Evolutionary conservation across 768 basidiomycete species (phyloP).

Genomic region (Psilocybe azurescens): DNA sequence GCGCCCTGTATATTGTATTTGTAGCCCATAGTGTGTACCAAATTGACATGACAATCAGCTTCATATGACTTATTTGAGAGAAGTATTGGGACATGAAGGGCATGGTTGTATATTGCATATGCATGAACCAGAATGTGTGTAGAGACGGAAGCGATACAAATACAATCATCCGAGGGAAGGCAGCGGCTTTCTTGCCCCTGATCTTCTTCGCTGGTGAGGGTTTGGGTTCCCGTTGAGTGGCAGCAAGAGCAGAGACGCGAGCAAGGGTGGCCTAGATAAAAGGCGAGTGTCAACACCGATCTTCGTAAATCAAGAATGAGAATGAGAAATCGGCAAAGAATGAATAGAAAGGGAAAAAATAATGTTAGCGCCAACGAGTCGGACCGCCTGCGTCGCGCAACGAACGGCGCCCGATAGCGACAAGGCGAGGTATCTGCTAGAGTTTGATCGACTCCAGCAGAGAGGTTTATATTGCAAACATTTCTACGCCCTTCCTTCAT

Average conservation of each 20-base stretch:
- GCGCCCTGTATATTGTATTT: conserved; percentile 2
- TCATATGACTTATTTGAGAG: background rate
- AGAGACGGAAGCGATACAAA: conserved; percentile 30
- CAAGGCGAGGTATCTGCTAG: conserved; percentile 61
- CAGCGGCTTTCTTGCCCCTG: conserved; percentile 69
- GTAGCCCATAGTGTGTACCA: background rate
- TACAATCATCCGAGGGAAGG: conserved; percentile 29
- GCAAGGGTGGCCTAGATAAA: conserved; percentile 69
- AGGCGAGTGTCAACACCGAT: conserved; percentile 33
- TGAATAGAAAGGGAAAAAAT: conserved; percentile 18
- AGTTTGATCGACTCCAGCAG: conserved; percentile 66
- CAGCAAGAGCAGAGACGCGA: conserved; percentile 74
- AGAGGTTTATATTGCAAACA: conserved; percentile 79
- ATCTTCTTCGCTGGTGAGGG: conserved; percentile 67
- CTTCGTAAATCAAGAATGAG: too few relatives aligned
- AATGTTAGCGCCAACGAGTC: conserved; percentile 78
- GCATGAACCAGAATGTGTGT: conserved; percentile 33
- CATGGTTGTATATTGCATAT: conserved; percentile 31
- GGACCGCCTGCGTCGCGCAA: conserved; percentile 60
- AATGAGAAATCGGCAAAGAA: too few relatives aligned
- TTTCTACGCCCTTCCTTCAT: conserved; percentile 95
- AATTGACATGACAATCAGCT: background rate
- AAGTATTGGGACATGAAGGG: conserved; percentile 17
- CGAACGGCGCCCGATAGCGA: conserved; percentile 83
- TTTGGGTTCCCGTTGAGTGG: conserved; percentile 76